A percentile compares a stretch with the other conserved stretches of the same genome.
phyloP scores from a whole-genome alignment of 768 basidiomycete species.

The Clitopilus passeckerianus region DNA sequence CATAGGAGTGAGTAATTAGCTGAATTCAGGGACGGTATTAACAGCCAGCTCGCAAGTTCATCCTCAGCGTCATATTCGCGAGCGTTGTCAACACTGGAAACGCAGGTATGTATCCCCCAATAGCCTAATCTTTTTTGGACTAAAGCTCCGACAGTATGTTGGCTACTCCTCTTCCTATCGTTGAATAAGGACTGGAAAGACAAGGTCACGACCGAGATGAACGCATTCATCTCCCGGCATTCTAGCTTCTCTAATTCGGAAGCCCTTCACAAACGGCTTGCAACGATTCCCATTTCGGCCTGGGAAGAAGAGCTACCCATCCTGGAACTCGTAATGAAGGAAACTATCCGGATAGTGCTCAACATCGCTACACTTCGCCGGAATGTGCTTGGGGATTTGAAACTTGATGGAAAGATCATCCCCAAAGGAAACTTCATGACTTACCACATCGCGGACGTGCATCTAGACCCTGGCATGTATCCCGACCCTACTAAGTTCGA shows the following conservation, averaged over 20 bases:
- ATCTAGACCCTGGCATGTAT: slow-evolving; percentile 27
- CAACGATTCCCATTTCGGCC: slow-evolving; percentile 6
- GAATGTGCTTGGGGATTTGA: slow-evolving; percentile 3
- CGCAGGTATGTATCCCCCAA: background rate
- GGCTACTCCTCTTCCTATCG: slow-evolving; percentile 1
- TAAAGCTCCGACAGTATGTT: background rate
- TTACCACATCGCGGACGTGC: slow-evolving; percentile 21
- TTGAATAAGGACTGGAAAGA: background rate
- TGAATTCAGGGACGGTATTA: background rate
- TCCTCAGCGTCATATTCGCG: slow-evolving; percentile 1
- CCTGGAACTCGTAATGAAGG: slow-evolving; percentile 4
- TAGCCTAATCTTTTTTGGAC: background rate
- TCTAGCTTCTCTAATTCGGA: background rate
- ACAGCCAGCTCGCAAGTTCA: background rate
- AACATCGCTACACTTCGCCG: slow-evolving; percentile 5
- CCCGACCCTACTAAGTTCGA: slow-evolving; percentile 25
- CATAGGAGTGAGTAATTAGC: background rate
- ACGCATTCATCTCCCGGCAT: background rate
- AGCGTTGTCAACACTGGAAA: slow-evolving; percentile 4
- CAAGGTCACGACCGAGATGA: background rate
- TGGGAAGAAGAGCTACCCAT: slow-evolving; percentile 8
- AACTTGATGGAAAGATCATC: background rate
- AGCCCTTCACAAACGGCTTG: slow-evolving; percentile 3
- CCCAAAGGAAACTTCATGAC: slow-evolving; percentile 23
- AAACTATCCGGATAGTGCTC: slow-evolving; percentile 6